phyloP scores from a whole-genome alignment of 495 filamentous ascomycete species.

The Corynascus novoguineensis region DNA sequence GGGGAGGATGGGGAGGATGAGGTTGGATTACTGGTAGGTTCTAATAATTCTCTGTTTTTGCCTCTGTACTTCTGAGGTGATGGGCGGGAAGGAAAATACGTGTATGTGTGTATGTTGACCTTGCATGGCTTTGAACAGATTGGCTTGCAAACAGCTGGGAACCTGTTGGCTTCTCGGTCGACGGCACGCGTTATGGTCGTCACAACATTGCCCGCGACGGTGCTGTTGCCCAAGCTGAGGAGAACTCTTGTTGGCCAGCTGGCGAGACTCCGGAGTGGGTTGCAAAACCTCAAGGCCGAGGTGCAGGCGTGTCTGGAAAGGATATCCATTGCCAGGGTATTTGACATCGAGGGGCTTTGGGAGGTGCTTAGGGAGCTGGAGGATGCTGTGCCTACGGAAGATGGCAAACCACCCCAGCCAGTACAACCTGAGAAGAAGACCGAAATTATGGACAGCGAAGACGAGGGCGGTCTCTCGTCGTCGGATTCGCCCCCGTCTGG shows the following conservation, averaged over 20 bases:
- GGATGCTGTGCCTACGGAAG: neutral
- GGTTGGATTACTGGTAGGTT: conserved; percentile 36
- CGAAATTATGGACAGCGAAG: conserved; percentile 33
- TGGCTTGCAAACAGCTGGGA: conserved; percentile 34
- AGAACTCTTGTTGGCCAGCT: conserved; percentile 29
- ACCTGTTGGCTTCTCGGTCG: conserved; percentile 18
- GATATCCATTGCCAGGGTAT: conserved; percentile 52
- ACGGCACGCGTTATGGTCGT: conserved; percentile 28
- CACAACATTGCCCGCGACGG: conserved; percentile 30
- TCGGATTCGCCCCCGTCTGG: neutral
- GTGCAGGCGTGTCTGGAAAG: conserved; percentile 41
- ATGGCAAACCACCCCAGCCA: neutral
- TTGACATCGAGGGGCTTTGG: conserved; percentile 54
- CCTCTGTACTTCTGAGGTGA: neutral
- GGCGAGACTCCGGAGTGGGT: conserved; percentile 10
- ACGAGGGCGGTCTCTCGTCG: conserved; percentile 22
- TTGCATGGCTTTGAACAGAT: conserved; percentile 31
- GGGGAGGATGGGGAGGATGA: conserved; percentile 25
- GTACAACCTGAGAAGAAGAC: neutral
- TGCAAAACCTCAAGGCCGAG: conserved; percentile 9
- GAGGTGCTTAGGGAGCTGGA: conserved; percentile 50
- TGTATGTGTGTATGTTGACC: too few relatives aligned
- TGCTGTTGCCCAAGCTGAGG: conserved; percentile 32
- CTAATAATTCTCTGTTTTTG: neutral
- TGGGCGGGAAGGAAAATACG: neutral